A percentile compares a stretch with the other conserved stretches of the same genome.
phyloP scores from a whole-genome alignment of 176 grass and related monocot species.

The Carex cristatella region DNA sequence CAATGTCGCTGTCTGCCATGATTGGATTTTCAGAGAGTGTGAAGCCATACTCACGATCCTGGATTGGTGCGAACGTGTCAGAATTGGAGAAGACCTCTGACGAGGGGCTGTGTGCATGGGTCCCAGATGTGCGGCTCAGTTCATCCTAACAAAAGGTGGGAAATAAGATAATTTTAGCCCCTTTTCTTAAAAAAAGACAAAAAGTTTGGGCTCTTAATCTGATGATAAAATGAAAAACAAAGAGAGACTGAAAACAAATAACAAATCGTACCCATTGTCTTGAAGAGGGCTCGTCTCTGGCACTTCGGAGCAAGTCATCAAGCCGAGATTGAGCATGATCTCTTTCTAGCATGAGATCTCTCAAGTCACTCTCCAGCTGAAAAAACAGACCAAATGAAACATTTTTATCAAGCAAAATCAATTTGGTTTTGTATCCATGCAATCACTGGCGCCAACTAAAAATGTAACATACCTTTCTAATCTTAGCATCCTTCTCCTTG shows the following conservation, averaged over 20 bases:
- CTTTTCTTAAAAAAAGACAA: not conserved
- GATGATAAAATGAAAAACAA: not conserved
- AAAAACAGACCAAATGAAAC: not conserved
- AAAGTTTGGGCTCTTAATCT: not conserved
- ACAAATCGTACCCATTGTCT: conserved; percentile 47
- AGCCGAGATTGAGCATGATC: conserved; percentile 72
- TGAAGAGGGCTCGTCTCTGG: conserved; percentile 37
- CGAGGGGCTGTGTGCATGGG: conserved; percentile 33
- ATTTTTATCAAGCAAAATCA: not conserved
- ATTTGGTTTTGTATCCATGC: not conserved
- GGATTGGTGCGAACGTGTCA: conserved; percentile 36
- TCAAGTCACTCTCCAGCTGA: conserved; percentile 76
- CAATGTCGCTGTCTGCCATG: conserved; percentile 28
- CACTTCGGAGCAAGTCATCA: conserved; percentile 49
- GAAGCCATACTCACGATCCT: conserved; percentile 25
- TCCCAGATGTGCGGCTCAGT: conserved; percentile 44
- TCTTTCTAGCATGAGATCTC: conserved; percentile 59
- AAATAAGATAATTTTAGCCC: not conserved
- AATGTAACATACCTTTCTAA: conserved; percentile 51
- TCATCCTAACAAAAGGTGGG: conserved; percentile 34
- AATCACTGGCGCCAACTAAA: not conserved
- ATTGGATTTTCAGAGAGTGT: conserved; percentile 37
- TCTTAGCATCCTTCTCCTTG: conserved; percentile 66
- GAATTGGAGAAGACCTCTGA: conserved; percentile 60
- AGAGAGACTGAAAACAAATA: not conserved